Evolutionary conservation across 305 asterid species (phyloP), one percentile per base, ranked within the genome.

Genomic region (Solanum hybrid): DNA sequence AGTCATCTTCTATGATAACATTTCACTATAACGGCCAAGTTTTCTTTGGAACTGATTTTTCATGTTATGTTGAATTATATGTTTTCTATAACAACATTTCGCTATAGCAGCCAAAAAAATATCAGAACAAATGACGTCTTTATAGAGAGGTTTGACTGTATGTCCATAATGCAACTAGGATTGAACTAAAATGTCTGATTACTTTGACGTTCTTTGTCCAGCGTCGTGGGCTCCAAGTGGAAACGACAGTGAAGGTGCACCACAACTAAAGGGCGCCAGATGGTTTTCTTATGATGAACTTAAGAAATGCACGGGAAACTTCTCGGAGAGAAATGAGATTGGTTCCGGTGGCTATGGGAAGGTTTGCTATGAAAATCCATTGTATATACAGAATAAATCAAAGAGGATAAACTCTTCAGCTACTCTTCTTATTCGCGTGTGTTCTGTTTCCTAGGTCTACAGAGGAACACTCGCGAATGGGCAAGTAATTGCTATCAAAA

Each of bases 311-410:
- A 95, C 98, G 13, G 92, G 91, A 68, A 96, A 96, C 95, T 97
- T 97, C 91, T 95, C 96, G 2, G 92, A 93, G 24, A 93, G 94
- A 92, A 96, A 96, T 91, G 96, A 92, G 92, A 93, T 96, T 86
- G 99, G 99, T 29, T 97, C 98, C 1, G 99, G 99, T 89, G 99
- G 99, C 90, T 97, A 97, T 89, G 99, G 99, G 88, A 97, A 96
- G 97, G 99, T 97, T 89, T 31, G 88, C 76, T 86, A 61, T 32
- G 7, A 89, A 86, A 41, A 37, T 27, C 27, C 78, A 77, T 1
- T 6, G 77, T 85, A 10, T 0, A 45, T 51, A 20, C 2, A 84
- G 3, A 6, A 1, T 22, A 61, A 7, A 61, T 13, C 0, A 45
- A 84, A 51, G 88, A 1, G 78, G 88, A 85, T 61, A 32, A 61